phyloP scores from a whole-genome alignment of 768 basidiomycete species.

The Leccinum longicurvipes region DNA sequence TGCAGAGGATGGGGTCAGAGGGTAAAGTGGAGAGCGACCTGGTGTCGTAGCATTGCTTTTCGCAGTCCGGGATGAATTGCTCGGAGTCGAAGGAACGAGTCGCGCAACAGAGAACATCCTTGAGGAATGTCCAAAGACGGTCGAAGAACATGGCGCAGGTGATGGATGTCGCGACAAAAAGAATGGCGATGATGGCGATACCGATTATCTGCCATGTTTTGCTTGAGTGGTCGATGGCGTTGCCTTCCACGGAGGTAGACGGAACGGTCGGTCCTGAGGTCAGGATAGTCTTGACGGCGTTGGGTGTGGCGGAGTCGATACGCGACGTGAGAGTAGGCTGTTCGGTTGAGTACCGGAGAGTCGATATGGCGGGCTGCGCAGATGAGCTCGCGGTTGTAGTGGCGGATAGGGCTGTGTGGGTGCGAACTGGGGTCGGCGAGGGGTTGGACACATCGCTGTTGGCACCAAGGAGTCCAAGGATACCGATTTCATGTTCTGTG shows the following conservation, averaged over 20 bases:
- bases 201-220: slow-evolving; percentile 70
- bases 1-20: background rate
- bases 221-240: slow-evolving; percentile 37
- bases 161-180: slow-evolving; percentile 51
- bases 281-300: background rate
- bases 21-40: slow-evolving; percentile 5
- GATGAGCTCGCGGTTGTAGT: background rate
- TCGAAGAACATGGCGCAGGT: slow-evolving; percentile 67
- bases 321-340: background rate
- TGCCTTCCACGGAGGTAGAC: slow-evolving; percentile 6
- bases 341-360: background rate
- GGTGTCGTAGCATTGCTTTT: slow-evolving; percentile 55
- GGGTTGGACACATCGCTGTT: background rate
- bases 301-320: background rate
- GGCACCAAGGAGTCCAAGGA: slow-evolving; percentile 18
- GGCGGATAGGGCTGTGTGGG: background rate
- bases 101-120: slow-evolving; percentile 45
- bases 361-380: background rate
- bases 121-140: slow-evolving; percentile 61
- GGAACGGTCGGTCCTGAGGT: slow-evolving; percentile 3
- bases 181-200: slow-evolving; percentile 61
- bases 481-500: slow-evolving; percentile 1
- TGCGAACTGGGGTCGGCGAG: background rate
- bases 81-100: slow-evolving; percentile 39
- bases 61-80: slow-evolving; percentile 62